Base-by-base conservation (phyloP, 164 flowering plant species). In the Aristolochia californica region DNA sequence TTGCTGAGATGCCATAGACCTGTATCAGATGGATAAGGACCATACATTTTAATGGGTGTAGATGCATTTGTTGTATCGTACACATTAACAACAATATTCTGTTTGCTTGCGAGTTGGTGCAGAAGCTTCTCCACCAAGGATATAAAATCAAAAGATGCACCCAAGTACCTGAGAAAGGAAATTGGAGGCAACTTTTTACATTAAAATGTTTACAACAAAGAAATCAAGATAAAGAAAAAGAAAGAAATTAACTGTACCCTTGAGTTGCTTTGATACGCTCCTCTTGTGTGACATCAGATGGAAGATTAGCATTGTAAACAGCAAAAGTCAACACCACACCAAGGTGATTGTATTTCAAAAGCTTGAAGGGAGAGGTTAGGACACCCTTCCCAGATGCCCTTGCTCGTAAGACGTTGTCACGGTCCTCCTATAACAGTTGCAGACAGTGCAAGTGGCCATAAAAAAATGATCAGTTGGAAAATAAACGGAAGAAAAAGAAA, bases 271-370 rank as follows among this genome's bases (percentile, higher is more conserved):
- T 71, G 64, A 74, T 77, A 20, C 87, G 84, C 64, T 88, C 83
- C 68, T 80, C 80, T 23, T 81, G 80, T 52, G 89, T 88, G 25
- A 87, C 88, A 77, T 83, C 74, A 9, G 64, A 75, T 45, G 87
- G 82, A 23, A 91, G 87, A 26, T 80, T 74, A 44, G 71, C 62
- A 52, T 75, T 72, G 62, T 91, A 91, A 51, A 91, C 93, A 45
- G 97, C 95, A 79, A 88, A 91, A 49, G 98, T 91, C 55, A 91
- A 85, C 3, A 91, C 89, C 57, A 91, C 96, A 18, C 97, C 98
- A 52, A 91, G 74, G 70, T 85, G 87, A 70, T 88, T 86, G 54
- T 95, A 87, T 61, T 91, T 91, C 67, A 91, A 62, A 24, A 91
- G 82, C 78, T 80, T 83, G 74, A 93, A 89, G 20, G 98, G 98